These are phyloP conservation scores for Geranomyces variabilis DNA, from an alignment of 192 early-diverging fungal genomes.

Conservation along the genomic window DNA sequence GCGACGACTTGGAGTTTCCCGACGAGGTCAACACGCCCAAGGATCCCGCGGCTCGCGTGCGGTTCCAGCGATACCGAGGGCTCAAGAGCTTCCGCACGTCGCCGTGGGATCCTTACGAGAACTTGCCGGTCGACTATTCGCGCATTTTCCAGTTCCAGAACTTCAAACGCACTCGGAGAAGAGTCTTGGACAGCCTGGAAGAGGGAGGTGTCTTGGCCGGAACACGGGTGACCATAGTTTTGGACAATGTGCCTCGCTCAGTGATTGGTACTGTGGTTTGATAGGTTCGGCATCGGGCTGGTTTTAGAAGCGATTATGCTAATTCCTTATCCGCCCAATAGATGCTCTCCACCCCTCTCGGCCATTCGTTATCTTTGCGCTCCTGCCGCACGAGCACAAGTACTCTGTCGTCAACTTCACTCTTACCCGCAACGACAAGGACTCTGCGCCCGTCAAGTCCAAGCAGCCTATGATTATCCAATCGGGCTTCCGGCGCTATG, in stretches of 20 bases:
- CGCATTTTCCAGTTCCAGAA: conserved; percentile 97
- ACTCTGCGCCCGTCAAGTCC: conserved; percentile 68
- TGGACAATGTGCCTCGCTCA: conserved; percentile 36
- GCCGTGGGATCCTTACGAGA: conserved; percentile 98
- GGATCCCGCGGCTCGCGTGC: conserved; percentile 75
- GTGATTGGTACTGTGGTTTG: conserved; percentile 12
- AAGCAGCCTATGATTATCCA: conserved; percentile 91
- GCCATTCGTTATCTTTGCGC: conserved; percentile 64
- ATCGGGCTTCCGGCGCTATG: conserved; percentile 86
- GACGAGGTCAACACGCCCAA: conserved; percentile 97
- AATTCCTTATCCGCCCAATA: no score
- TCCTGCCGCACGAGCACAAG: conserved; percentile 93
- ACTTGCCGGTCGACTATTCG: conserved; percentile 92
- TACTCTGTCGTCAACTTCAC: conserved; percentile 85
- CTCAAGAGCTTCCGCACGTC: conserved; percentile 93
- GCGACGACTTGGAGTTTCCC: conserved; percentile 88
- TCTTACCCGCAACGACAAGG: conserved; percentile 59
- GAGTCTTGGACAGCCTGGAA: conserved; percentile 59
- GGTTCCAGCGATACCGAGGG: conserved; percentile 95
- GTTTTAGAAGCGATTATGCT: no score
- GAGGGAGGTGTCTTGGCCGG: conserved; percentile 67
- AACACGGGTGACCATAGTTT: conserved; percentile 71
- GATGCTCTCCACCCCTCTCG: conserved; percentile 3
- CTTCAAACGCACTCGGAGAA: conserved; percentile 77
- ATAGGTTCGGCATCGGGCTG: neutral